These are phyloP conservation scores for Lactarius indigo DNA, from an alignment of 768 basidiomycete species.

Conservation along the genomic window DNA sequence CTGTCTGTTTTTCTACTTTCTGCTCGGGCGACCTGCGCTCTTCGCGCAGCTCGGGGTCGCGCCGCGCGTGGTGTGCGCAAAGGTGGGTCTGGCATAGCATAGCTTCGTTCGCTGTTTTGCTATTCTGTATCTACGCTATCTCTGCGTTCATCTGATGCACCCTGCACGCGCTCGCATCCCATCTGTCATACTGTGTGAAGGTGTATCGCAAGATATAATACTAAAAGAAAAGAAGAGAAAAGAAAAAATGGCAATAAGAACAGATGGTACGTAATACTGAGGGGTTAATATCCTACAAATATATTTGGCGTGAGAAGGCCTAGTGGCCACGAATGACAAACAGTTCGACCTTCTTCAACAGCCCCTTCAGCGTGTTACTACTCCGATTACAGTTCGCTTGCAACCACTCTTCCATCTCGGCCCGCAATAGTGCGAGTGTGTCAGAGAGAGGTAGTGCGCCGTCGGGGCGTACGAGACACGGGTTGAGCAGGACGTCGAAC, in stretches of 20 bases:
- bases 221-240: neutral
- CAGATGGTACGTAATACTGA: neutral
- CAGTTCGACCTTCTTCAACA: constrained; percentile 79
- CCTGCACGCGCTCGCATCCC: constrained; percentile 11
- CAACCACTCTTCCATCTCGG: constrained; percentile 87
- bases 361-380: constrained; percentile 72
- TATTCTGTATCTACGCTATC: constrained; percentile 22
- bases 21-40: constrained; percentile 14
- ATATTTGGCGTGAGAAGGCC: neutral
- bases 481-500: constrained; percentile 87
- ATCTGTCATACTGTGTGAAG: neutral
- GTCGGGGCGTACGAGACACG: constrained; percentile 52
- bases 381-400: constrained; percentile 83
- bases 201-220: constrained; percentile 11
- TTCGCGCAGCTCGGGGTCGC: constrained; percentile 3
- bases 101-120: neutral
- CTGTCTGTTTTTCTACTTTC: constrained; percentile 18
- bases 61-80: neutral
- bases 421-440: constrained; percentile 60
- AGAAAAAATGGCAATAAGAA: neutral
- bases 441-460: constrained; percentile 67
- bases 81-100: constrained; percentile 6
- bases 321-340: constrained; percentile 38
- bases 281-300: neutral
- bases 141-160: constrained; percentile 12